phyloP scores from a whole-genome alignment of 73 alveolate genomes.

The Tetrahymena elliotti region DNA sequence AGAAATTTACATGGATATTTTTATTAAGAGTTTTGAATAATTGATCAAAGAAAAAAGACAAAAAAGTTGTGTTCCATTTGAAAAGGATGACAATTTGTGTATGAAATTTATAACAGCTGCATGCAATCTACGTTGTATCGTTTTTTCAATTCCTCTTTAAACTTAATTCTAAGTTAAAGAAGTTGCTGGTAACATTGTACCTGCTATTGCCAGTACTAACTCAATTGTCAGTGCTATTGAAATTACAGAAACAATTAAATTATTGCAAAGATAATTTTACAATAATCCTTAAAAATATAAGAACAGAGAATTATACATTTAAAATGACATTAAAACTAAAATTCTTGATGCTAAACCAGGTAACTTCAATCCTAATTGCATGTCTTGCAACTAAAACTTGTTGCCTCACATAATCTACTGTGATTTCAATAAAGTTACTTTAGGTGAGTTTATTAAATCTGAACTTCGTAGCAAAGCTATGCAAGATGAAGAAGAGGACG shows the following conservation, averaged over 20 bases:
- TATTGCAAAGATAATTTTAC: not conserved
- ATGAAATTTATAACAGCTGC: slow-evolving; percentile 1
- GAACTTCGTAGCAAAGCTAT: not conserved
- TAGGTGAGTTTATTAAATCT: not conserved
- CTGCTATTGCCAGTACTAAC: slow-evolving; percentile 37
- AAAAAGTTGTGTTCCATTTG: not conserved
- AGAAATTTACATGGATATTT: not conserved
- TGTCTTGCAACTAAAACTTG: not conserved
- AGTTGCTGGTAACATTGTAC: slow-evolving; percentile 24
- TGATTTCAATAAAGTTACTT: not conserved
- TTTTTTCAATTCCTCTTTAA: slow-evolving; percentile 9
- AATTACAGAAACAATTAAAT: not conserved
- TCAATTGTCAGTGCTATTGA: slow-evolving; percentile 38
- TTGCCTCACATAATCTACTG: not conserved
- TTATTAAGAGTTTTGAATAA: not conserved
- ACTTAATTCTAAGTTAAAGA: slow-evolving; percentile 5
- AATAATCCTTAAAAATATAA: not conserved
- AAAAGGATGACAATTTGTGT: slow-evolving; percentile 17
- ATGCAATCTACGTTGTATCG: not conserved
- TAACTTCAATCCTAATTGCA: not conserved
- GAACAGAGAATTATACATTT: not conserved
- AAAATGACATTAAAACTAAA: not conserved
- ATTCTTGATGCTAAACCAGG: not conserved
- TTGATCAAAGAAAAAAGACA: not conserved
- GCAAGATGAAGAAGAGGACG: not conserved